Conservation (phyloP, 805 yeast species). For the Cyberlindnera misumaiensis region DNA sequence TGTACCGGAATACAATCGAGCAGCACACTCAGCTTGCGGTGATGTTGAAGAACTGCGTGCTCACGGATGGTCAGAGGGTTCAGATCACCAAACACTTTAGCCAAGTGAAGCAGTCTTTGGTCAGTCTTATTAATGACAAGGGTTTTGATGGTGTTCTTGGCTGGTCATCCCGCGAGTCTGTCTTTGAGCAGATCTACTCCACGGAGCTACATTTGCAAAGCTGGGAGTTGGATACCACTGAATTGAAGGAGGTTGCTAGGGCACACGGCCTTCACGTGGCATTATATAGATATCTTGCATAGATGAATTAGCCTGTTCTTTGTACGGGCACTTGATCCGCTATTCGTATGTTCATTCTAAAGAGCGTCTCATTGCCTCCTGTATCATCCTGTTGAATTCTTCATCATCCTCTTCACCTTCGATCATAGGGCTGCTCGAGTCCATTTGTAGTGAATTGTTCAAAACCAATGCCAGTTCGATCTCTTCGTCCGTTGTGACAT, state of each 20-base stretch:
- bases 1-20: constrained; percentile 48
- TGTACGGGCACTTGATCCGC: not conserved
- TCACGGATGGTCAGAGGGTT: constrained; percentile 1
- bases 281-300: constrained; percentile 1
- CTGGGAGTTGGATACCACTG: not conserved
- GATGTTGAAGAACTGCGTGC: constrained; percentile 14
- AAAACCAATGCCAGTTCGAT: constrained; percentile 22
- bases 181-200: constrained; percentile 11
- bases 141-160: constrained; percentile 15
- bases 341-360: constrained; percentile 1
- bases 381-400: constrained; percentile 13
- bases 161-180: constrained; percentile 20
- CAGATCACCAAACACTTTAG: constrained; percentile 2
- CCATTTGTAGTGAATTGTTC: constrained; percentile 16
- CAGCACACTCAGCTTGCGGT: constrained; percentile 17
- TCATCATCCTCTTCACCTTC: constrained; percentile 7
- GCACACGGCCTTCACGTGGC: constrained; percentile 4
- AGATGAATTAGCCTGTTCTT: not conserved
- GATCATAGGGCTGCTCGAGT: constrained; percentile 9
- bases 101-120: not conserved
- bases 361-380: constrained; percentile 22
- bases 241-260: not conserved
- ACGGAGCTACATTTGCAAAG: constrained; percentile 1
- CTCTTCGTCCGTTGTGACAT: constrained; percentile 16
- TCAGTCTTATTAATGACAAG: not conserved